Base-by-base conservation (phyloP, 140 eudicot genomes). In the Ambrosia hybrid region DNA sequence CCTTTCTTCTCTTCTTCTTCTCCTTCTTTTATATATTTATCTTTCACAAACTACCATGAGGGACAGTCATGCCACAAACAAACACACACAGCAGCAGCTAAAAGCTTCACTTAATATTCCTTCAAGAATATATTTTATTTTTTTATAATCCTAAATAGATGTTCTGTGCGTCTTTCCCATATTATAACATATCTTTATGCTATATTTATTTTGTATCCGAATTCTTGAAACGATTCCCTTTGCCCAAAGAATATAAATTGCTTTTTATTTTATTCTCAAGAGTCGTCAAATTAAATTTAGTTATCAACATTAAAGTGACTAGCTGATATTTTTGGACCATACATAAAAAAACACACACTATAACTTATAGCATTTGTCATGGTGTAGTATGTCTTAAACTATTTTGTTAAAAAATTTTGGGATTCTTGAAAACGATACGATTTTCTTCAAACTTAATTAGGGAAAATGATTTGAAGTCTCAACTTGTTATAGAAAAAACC, bases 21-120 rank as follows among this genome's bases (percentile, higher is more conserved):
- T 55, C 11, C 17, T 66, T 65, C 34, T 70, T 70, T 67, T 21
- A n/a, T 21, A 0, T 51, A 67, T 67, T 37, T 51, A 57, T 79
- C 79, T 57, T 79, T 73, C 76, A 79, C 83, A 79, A 79, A 79
- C 83, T 79, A 79, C 75, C 83, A 84, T 57, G 82, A 55, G 57
- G 51, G 51, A 21, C 74, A 79, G 83, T 73, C 83, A 79, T 79
- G 83, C 83, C 83, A 79, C 83, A 48, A 57, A 73, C 79, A 79
- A 73, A 79, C 83, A 78, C 73, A 78, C 38, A 38, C 41, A 38
- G 30, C 59, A 73, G 66, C 70, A 57, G 51, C 74, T 57, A 73
- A 73, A 79, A 79, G 79, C 78, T 78, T 52, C 70, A 73, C 65
- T 73, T 73, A 73, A 66, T 79, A 79, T 79, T 79, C 79, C 79